Conservation (phyloP, 768 basidiomycete genomes). For the Tricholoma hemisulphureum region DNA sequence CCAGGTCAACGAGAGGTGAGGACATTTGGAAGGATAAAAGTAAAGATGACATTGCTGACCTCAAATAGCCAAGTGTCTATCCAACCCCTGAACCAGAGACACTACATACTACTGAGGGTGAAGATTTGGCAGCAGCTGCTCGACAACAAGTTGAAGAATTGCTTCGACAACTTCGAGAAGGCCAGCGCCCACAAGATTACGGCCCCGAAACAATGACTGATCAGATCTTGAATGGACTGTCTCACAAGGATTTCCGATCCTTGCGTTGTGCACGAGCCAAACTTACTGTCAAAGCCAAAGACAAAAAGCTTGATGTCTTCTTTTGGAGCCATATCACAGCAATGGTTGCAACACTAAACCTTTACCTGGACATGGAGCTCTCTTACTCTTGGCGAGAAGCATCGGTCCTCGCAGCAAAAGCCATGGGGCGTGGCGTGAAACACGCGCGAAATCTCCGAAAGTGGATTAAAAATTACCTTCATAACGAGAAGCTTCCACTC, state of each 20-base stretch:
- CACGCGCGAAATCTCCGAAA: slow-evolving; percentile 27
- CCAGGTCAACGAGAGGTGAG: background rate
- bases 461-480: slow-evolving; percentile 26
- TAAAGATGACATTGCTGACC: background rate
- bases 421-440: slow-evolving; percentile 22
- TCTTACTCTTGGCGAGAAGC: slow-evolving; percentile 30
- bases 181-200: background rate
- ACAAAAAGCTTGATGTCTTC: slow-evolving; percentile 31
- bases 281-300: slow-evolving; percentile 19
- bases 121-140: background rate
- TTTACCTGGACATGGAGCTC: slow-evolving; percentile 31
- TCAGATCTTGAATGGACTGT: slow-evolving; percentile 10
- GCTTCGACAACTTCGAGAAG: background rate
- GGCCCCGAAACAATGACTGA: slow-evolving; percentile 1
- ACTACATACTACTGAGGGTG: background rate
- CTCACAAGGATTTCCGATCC: slow-evolving; percentile 18
- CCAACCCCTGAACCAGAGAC: background rate
- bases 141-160: background rate
- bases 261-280: slow-evolving; percentile 16
- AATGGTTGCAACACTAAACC: slow-evolving; percentile 34
- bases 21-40: background rate
- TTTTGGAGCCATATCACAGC: slow-evolving; percentile 25
- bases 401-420: slow-evolving; percentile 28
- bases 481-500: slow-evolving; percentile 22
- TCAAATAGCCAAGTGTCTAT: background rate